Conservation (phyloP, 2,329 filamentous ascomycete genomes). For the Colletotrichum scovillei region DNA sequence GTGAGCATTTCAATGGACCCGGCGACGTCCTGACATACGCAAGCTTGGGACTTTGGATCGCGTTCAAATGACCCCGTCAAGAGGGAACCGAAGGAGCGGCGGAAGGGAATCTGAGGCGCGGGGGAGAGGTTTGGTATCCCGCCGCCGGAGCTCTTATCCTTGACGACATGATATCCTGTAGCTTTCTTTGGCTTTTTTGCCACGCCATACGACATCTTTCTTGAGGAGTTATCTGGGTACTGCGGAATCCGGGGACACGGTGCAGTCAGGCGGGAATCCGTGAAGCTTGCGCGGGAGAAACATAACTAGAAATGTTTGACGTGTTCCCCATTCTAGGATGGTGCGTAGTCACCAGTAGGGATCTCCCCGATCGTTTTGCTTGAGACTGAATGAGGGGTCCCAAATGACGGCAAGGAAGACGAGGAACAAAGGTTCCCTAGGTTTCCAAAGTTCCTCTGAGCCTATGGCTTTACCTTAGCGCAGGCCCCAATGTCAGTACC, state of each 20-base stretch:
- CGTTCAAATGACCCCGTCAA: background rate
- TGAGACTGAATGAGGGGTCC: too few relatives aligned
- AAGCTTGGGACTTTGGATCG: too few relatives aligned
- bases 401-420: too few relatives aligned
- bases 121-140: background rate
- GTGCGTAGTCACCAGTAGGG: too few relatives aligned
- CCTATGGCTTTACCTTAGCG: too few relatives aligned
- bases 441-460: too few relatives aligned
- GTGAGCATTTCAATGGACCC: background rate
- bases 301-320: background rate
- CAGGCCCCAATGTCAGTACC: too few relatives aligned
- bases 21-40: too few relatives aligned
- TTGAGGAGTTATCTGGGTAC: background rate
- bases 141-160: background rate
- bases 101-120: too few relatives aligned
- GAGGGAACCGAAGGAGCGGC: background rate
- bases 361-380: too few relatives aligned
- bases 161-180: background rate
- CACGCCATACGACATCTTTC: background rate
- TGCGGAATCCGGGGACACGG: background rate
- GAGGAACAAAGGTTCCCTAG: too few relatives aligned
- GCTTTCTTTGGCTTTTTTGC: background rate
- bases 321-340: background rate
- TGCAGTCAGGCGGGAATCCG: background rate
- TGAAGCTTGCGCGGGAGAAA: too few relatives aligned